These are phyloP conservation scores for Amaranthus palmeri DNA, from an alignment of 148 eudicot species.

Conservation along the genomic window DNA sequence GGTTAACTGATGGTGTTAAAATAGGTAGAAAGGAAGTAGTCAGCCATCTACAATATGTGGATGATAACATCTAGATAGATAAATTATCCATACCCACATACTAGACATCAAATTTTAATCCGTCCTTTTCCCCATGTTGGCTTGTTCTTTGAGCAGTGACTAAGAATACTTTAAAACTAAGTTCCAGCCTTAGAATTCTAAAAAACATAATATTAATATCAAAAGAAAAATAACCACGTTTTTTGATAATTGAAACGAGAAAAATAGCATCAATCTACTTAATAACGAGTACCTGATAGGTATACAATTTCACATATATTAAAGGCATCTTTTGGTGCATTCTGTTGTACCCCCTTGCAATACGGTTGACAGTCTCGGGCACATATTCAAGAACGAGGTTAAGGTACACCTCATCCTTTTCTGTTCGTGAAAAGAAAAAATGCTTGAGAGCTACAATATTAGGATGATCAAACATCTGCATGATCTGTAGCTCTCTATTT, in stretches of 20 bases:
- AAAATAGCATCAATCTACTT: background rate
- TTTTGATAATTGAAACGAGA: background rate
- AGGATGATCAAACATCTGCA: constrained; percentile 99
- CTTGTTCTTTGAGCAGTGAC: background rate
- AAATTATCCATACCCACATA: no score
- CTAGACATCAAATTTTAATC: no score
- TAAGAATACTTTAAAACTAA: background rate
- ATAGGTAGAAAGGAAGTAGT: no score
- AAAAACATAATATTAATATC: no score
- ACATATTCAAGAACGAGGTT: constrained; percentile 98
- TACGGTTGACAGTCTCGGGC: constrained; percentile 93
- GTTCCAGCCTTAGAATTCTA: background rate
- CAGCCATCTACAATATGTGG: no score
- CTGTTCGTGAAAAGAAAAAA: constrained; percentile 85
- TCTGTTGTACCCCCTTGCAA: constrained; percentile 87
- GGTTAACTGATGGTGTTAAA: no score
- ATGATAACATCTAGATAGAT: no score
- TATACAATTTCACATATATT: constrained; percentile 86
- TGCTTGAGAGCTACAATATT: constrained; percentile 95
- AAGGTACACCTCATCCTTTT: constrained; percentile 91
- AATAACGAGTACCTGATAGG: constrained; percentile 63
- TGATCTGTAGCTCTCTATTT: constrained; percentile 95
- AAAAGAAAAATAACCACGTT: no score
- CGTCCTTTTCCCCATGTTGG: no score
- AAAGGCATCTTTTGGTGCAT: constrained; percentile 89